Evolutionary conservation across 129 eudicot species (phyloP).

Genomic region (Flaveria linearis): DNA sequence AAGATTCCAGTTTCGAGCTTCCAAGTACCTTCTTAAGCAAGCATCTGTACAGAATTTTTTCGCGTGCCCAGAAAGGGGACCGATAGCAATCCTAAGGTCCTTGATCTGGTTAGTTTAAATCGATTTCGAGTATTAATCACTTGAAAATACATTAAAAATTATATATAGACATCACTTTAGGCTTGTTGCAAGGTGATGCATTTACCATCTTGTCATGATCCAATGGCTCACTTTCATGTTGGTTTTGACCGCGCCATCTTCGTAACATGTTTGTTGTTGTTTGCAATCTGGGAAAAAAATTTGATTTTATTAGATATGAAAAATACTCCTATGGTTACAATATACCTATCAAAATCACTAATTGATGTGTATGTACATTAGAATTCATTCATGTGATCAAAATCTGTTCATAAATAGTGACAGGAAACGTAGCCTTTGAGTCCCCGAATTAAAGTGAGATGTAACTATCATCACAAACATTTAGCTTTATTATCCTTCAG

Average conservation of each 20-base stretch:
- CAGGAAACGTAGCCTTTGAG: too few relatives aligned
- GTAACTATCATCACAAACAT: too few relatives aligned
- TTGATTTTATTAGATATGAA: not conserved
- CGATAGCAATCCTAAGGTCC: conserved; percentile 62
- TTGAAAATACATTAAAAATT: not conserved
- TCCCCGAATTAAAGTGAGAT: too few relatives aligned
- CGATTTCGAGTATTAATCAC: not conserved
- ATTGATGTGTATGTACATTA: not conserved
- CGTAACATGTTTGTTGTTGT: conserved; percentile 42
- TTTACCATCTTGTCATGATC: conserved; percentile 60
- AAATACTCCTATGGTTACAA: not conserved
- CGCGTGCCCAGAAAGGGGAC: conserved; percentile 58
- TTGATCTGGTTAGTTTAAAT: conserved; percentile 38
- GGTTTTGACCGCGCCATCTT: conserved; percentile 54
- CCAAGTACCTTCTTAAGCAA: conserved; percentile 76
- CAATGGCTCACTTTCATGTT: conserved; percentile 38
- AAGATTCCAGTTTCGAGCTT: conserved; percentile 80
- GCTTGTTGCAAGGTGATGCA: not conserved
- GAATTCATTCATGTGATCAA: not conserved
- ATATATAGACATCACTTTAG: not conserved
- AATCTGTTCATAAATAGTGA: too few relatives aligned
- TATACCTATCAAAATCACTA: not conserved
- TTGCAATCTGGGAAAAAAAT: not conserved
- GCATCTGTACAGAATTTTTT: conserved; percentile 64
- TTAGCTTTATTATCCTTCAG: too few relatives aligned